Evolutionary conservation across 768 basidiomycete genomes (phyloP).

Genomic region (Russula olivacea): DNA sequence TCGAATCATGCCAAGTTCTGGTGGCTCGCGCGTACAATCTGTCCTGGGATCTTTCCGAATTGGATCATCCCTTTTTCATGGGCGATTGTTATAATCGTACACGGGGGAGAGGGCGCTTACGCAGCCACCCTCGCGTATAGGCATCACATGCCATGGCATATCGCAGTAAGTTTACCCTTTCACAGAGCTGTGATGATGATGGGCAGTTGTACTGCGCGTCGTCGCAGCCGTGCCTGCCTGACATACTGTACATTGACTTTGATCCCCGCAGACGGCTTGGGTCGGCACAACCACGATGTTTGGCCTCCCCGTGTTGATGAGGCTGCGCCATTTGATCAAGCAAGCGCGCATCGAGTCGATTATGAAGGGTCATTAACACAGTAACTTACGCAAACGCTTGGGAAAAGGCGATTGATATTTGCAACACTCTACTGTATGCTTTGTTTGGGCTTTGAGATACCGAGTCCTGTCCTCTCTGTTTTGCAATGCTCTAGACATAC

Average conservation of each 20-base stretch:
- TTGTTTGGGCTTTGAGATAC: background rate
- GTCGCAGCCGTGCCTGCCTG: background rate
- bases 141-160: slow-evolving; percentile 44
- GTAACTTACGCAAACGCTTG: background rate
- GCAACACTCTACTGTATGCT: background rate
- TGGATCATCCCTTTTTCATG: slow-evolving; percentile 32
- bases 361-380: slow-evolving; percentile 56
- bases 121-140: slow-evolving; percentile 42
- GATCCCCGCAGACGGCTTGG: slow-evolving; percentile 43
- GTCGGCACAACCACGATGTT: slow-evolving; percentile 43
- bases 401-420: background rate
- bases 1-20: slow-evolving; percentile 13
- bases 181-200: background rate
- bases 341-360: slow-evolving; percentile 70
- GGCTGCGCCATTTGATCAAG: slow-evolving; percentile 56
- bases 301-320: slow-evolving; percentile 51
- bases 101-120: slow-evolving; percentile 47
- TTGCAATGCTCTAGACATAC: background rate
- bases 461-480: background rate
- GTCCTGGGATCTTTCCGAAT: slow-evolving; percentile 31
- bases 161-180: slow-evolving; percentile 34
- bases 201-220: background rate
- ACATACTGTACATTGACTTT: background rate
- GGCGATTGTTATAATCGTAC: slow-evolving; percentile 33
- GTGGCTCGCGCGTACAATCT: slow-evolving; percentile 33